Evolutionary conservation across 495 filamentous ascomycete genomes (phyloP).

Genomic region (Amniculicola lignicola): DNA sequence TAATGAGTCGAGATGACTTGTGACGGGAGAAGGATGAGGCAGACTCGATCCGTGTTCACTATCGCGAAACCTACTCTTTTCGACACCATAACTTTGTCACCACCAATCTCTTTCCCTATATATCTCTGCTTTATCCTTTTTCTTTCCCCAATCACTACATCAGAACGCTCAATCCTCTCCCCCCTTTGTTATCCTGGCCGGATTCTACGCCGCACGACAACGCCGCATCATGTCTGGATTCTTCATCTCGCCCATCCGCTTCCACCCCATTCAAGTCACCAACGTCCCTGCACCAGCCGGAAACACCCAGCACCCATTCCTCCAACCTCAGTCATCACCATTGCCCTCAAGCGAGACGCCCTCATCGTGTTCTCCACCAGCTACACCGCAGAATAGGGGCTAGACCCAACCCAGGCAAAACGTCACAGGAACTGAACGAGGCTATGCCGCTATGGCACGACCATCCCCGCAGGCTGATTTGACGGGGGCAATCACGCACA

Average conservation of each 20-base stretch:
- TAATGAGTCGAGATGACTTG: constrained; percentile 1
- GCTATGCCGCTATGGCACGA: too few species aligned
- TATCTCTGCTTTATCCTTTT: too few species aligned
- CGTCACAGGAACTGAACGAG: neutral
- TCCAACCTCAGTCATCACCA: constrained; percentile 21
- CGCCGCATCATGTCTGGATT: neutral
- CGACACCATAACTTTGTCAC: neutral
- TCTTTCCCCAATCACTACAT: too few species aligned
- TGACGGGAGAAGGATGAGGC: neutral
- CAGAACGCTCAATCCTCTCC: neutral
- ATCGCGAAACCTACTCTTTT: neutral
- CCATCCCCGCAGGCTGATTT: too few species aligned
- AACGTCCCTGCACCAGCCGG: constrained; percentile 16
- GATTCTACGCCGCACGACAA: neutral
- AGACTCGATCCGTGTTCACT: neutral
- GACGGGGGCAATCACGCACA: too few species aligned
- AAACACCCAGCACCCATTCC: constrained; percentile 9
- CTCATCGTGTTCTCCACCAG: neutral
- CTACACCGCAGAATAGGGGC: constrained; percentile 7
- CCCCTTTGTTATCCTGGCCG: neutral
- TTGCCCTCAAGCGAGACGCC: neutral
- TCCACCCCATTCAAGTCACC: constrained; percentile 19
- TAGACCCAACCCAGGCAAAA: neutral
- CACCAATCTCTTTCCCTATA: neutral
- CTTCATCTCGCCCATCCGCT: constrained; percentile 22